A percentile compares a stretch with the other conserved stretches of the same genome.
These are phyloP conservation scores for Arthroderma uncinatum DNA, from an alignment of 2,329 filamentous ascomycete species.

Conservation along the genomic window DNA sequence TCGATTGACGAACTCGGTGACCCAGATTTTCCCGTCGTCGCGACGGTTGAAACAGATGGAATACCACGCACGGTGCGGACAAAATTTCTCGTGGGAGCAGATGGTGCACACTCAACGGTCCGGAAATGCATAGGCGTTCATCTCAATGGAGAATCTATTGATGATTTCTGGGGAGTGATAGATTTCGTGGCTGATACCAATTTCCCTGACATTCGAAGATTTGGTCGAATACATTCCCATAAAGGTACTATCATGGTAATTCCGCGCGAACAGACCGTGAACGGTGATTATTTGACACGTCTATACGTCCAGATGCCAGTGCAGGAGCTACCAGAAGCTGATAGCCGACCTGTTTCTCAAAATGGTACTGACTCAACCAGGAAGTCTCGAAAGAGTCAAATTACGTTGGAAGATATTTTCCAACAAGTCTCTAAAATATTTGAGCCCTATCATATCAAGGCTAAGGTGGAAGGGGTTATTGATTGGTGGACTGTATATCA, in stretches of 20 bases:
- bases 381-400: conserved; percentile 42
- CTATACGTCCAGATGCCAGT: conserved; percentile 45
- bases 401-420: conserved; percentile 54
- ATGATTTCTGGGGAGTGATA: conserved; percentile 66
- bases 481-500: conserved; percentile 60
- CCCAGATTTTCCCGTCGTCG: conserved; percentile 28
- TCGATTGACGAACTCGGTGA: conserved; percentile 43
- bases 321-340: conserved; percentile 20
- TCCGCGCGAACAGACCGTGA: conserved; percentile 51
- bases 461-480: conserved; percentile 4
- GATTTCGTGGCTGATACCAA: conserved; percentile 61
- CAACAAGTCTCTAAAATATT: conserved; percentile 53
- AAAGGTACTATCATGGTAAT: conserved; percentile 72
- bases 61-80: conserved; percentile 40
- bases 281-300: conserved; percentile 57
- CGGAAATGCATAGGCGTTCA: conserved; percentile 42
- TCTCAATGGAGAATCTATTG: conserved; percentile 57
- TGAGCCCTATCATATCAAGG: conserved; percentile 42
- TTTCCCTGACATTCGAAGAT: conserved; percentile 70
- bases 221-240: conserved; percentile 64
- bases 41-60: conserved; percentile 24
- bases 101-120: conserved; percentile 58
- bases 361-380: neutral
- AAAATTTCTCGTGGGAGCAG: conserved; percentile 61
- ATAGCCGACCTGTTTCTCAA: conserved; percentile 20